Evolutionary conservation across 805 yeast genomes (phyloP), one percentile per base, ranked within the genome.

Genomic region (Saturnispora dispora): DNA sequence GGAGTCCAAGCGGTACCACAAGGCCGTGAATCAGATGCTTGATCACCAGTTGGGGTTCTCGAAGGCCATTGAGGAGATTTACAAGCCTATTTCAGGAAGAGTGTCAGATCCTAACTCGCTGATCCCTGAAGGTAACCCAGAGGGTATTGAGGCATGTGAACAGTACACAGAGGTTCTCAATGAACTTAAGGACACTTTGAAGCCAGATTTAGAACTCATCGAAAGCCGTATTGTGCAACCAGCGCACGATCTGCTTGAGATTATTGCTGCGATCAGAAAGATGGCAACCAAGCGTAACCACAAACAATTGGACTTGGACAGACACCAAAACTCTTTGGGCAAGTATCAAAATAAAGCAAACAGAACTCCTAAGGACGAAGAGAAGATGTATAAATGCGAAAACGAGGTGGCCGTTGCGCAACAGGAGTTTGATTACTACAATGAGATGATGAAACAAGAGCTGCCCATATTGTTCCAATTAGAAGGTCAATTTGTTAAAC

Each of bases 201-300:
- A 88, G 63, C 99, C 99, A 0, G 99, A 93, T 66, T 74, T 93
- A 65, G 95, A 88, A 60, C 77, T 93, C 67, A 88, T 93, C 58
- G 97, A 93, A 59, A 78, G 88, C 51, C 81, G 96, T 64, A 83
- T 93, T 60, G 87, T 93, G 45, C 78, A 78, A 46, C 99, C 99
- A 0, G 95, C 97, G 5, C 93, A 87, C 63, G 97, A 91, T 63
- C 70, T 93, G 61, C 75, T 93, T 58, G 81, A 81, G 61, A 83
- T 91, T 51, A 89, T 90, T 63, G 82, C 82, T 57, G 67, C 82
- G 20, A 88, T 91, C 61, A 78, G 96, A 60, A 93, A 90, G 70
- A 88, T 93, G 96, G 85, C 96, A 30, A 80, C 88, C 46, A 93
- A 93, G 73, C 84, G 99, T 72, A 88, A 87, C 58, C 99, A 93